phyloP scores from a whole-genome alignment of 352 stramenopile genomes.

The Globisporangium cylindrosporum region DNA sequence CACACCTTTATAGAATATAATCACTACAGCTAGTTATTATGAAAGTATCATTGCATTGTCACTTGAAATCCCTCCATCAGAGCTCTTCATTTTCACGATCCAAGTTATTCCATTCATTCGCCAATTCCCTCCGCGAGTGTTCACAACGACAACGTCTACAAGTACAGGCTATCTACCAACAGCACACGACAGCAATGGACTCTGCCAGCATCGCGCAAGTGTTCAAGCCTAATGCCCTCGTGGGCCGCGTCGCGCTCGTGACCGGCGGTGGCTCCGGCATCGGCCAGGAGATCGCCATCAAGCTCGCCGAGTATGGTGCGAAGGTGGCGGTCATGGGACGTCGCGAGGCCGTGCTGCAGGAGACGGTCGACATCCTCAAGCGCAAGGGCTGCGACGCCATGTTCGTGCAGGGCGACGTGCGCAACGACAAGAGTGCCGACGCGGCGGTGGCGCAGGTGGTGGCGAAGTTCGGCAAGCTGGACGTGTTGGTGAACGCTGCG shows the following conservation, averaged over 20 bases:
- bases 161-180: background rate
- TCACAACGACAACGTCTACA: background rate
- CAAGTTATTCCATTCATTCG: background rate
- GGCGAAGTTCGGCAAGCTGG: constrained; percentile 79
- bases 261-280: constrained; percentile 94
- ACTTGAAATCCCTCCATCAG: no score
- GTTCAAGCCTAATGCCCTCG: constrained; percentile 53
- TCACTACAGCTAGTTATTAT: no score
- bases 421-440: constrained; percentile 74
- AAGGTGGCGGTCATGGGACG: constrained; percentile 93
- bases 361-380: constrained; percentile 61
- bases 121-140: background rate
- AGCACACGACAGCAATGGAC: constrained; percentile 35
- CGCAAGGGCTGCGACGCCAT: constrained; percentile 52
- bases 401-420: constrained; percentile 79
- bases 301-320: constrained; percentile 90
- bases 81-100: background rate
- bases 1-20: no score
- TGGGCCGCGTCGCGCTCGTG: constrained; percentile 85
- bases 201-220: constrained; percentile 41
- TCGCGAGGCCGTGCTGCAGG: constrained; percentile 86
- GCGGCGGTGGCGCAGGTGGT: constrained; percentile 77
- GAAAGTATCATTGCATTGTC: no score
- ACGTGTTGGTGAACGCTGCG: constrained; percentile 93
- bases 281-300: constrained; percentile 92